Evolutionary conservation across 2,329 filamentous ascomycete species (phyloP), one percentile per base, ranked within the genome.

Genomic region (Rhytidhysteron rufulum): DNA sequence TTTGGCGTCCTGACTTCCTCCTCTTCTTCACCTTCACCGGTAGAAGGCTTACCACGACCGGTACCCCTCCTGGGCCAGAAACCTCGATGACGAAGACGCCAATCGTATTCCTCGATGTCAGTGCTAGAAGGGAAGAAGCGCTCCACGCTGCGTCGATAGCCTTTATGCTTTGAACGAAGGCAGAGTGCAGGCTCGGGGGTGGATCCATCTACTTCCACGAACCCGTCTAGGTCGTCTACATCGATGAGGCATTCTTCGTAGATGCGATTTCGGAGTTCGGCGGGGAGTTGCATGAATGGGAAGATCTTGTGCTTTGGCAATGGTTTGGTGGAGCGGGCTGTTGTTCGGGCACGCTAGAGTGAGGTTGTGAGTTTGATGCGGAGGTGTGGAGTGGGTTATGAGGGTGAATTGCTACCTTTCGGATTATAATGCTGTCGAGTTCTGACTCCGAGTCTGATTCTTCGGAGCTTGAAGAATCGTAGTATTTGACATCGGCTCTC

Each of bases 241-340:
- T 27, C 6, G 25, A 27, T 39, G 15, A 52, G 38, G 25, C 43
- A 46, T 22, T 43, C 27, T 19, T 37, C 20, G 36, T 48, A 51
- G 29, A 51, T 49, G 15, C 29, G 32, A 27, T 48, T 46, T 21
- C 45, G 43, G 5, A 53, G 37, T 33, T 52, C 49, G 4, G 44
- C 40, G 2, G 49, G 49, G 1, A 52, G 40, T 3, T 29, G 37
- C 22, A 50, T 25, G 36, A 52, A 48, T 17, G 49, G 49, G 36
- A 52, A 48, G n/a, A 48, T 44, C 19, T 48, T 49, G 16, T 40
- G 32, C 19, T 40, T 39, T 13, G 47, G 44, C 5, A 40, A 42
- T 3, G 46, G 43, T 21, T 42, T 48, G 11, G 37, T 40, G 29
- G 21, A 24, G 13, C 18, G 27, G 17, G 34, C 27, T 20, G 18